Percentiles rank a stretch among this genome's conserved stretches.
phyloP scores from a whole-genome alignment of 306 rosid species.

The Prunus mume region DNA sequence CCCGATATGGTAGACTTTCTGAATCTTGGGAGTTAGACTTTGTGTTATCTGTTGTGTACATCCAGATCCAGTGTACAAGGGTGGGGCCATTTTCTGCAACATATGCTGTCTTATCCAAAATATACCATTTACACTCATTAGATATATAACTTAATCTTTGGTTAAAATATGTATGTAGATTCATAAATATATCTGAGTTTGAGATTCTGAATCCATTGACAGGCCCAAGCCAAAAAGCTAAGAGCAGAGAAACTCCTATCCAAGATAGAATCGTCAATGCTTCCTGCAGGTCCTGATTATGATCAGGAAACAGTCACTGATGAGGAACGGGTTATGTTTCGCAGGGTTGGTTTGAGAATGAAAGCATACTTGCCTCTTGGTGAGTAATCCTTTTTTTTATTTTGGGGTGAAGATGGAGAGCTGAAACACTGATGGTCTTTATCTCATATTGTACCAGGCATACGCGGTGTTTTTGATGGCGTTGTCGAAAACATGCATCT shows the following conservation, averaged over 20 bases:
- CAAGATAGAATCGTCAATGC: slow-evolving; percentile 73
- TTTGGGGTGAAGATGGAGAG: slow-evolving; percentile 18
- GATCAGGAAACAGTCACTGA: slow-evolving; percentile 92
- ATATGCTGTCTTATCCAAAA: background rate
- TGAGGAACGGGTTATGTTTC: slow-evolving; percentile 91
- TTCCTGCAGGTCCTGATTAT: slow-evolving; percentile 76
- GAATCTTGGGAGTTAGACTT: no score
- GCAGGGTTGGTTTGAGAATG: slow-evolving; percentile 84
- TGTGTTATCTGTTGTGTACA: no score
- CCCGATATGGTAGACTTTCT: no score
- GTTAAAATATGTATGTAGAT: background rate
- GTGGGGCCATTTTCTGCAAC: background rate
- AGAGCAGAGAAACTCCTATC: slow-evolving; percentile 69
- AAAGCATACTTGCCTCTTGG: slow-evolving; percentile 89
- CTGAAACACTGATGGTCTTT: slow-evolving; percentile 22
- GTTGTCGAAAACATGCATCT: slow-evolving; percentile 95
- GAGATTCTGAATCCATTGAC: slow-evolving; percentile 36
- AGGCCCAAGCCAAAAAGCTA: slow-evolving; percentile 77
- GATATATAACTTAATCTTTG: background rate
- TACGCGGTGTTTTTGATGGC: slow-evolving; percentile 84
- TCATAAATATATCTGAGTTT: background rate
- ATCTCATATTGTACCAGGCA: slow-evolving; percentile 52
- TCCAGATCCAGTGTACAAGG: background rate
- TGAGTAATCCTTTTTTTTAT: slow-evolving; percentile 38
- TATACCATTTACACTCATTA: background rate